Percentiles rank a stretch among this genome's conserved stretches.
Evolutionary conservation across 371 early-diverging fungal genomes (phyloP).

Genomic region (Gilbertella persicaria): DNA sequence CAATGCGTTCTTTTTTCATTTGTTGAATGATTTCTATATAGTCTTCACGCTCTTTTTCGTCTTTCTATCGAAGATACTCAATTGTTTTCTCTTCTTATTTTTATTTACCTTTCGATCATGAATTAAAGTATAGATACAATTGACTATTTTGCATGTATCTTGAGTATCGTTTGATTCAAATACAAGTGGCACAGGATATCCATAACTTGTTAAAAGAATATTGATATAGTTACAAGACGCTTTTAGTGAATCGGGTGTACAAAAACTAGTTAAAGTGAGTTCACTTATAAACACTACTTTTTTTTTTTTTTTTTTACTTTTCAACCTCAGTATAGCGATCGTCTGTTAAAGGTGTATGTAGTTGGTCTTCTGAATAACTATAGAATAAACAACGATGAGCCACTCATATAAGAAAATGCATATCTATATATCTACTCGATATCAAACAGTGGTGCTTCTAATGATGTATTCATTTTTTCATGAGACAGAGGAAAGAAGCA

Average conservation of each 20-base stretch:
- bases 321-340: no score
- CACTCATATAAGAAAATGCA: no score
- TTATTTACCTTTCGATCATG: conserved; percentile 37
- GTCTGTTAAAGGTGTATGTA: no score
- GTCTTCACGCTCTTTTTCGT: conserved; percentile 12
- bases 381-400: no score
- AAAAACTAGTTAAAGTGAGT: no score
- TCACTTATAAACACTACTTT: no score
- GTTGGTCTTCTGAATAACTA: no score
- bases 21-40: conserved; percentile 8
- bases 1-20: conserved; percentile 10
- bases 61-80: conserved; percentile 7
- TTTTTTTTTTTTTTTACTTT: no score
- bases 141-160: conserved; percentile 42
- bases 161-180: conserved; percentile 28
- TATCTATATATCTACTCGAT: no score
- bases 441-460: no score
- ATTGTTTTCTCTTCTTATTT: background rate
- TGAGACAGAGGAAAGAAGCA: no score
- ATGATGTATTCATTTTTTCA: no score
- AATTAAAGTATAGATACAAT: conserved; percentile 37
- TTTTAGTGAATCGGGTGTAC: conserved; percentile 20
- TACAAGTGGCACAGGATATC: conserved; percentile 44
- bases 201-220: conserved; percentile 37
- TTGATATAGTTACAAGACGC: conserved; percentile 43